Evolutionary conservation across 257 asterid species (phyloP).

Genomic region (Solanum pennellii): DNA sequence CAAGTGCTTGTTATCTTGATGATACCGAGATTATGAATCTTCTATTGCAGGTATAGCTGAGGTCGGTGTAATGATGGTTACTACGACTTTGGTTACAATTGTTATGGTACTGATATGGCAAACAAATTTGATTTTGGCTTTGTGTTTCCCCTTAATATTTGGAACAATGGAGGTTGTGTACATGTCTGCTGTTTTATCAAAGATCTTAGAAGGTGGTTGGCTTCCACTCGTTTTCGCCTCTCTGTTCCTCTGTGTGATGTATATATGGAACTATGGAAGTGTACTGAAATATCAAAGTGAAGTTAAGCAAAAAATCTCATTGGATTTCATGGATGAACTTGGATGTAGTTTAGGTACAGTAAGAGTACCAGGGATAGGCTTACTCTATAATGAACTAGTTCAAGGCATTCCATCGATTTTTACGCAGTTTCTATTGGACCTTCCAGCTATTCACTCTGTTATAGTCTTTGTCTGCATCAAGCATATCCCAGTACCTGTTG

Average conservation of each 20-base stretch:
- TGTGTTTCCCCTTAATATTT: slow-evolving; percentile 62
- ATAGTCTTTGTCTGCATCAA: slow-evolving; percentile 86
- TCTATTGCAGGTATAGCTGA: slow-evolving; percentile 72
- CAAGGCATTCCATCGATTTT: slow-evolving; percentile 86
- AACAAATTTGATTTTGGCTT: slow-evolving; percentile 51
- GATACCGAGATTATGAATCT: not conserved
- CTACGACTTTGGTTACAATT: slow-evolving; percentile 74
- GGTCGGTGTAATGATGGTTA: slow-evolving; percentile 94
- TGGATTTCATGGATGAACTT: slow-evolving; percentile 69
- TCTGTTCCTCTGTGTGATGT: slow-evolving; percentile 71
- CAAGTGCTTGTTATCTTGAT: not conserved
- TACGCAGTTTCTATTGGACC: slow-evolving; percentile 63
- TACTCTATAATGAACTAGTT: slow-evolving; percentile 81
- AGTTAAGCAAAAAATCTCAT: slow-evolving; percentile 64
- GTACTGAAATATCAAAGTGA: slow-evolving; percentile 79
- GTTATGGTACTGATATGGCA: slow-evolving; percentile 95
- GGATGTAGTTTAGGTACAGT: slow-evolving; percentile 79
- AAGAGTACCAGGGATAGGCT: slow-evolving; percentile 84
- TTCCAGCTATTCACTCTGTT: slow-evolving; percentile 85
- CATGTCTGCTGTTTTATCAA: slow-evolving; percentile 74
- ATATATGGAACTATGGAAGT: slow-evolving; percentile 90
- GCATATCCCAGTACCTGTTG: slow-evolving; percentile 76
- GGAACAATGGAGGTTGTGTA: slow-evolving; percentile 71
- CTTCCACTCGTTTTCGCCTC: slow-evolving; percentile 75
- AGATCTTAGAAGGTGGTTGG: slow-evolving; percentile 94